These are phyloP conservation scores for Leishmania turanica DNA, from an alignment of 208 protist species.

Conservation along the genomic window DNA sequence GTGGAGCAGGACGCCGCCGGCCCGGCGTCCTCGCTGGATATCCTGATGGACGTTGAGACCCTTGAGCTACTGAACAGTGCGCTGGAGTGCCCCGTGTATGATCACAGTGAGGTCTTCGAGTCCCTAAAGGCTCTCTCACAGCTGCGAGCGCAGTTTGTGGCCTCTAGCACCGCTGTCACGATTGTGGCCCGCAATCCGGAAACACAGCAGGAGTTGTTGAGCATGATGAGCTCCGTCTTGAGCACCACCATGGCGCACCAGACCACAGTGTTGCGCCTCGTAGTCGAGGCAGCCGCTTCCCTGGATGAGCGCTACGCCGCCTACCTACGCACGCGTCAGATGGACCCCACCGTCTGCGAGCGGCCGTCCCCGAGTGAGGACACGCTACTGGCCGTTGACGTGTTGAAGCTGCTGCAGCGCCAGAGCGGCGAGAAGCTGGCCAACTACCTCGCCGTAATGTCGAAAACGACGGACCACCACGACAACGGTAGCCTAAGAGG, in stretches of 20 bases:
- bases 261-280: constrained; percentile 3
- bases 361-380: constrained; percentile 7
- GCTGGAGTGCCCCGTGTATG: constrained; percentile 18
- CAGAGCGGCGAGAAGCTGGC: background rate
- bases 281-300: background rate
- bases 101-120: constrained; percentile 13
- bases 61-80: constrained; percentile 17
- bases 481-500: background rate
- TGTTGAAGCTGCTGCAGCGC: constrained; percentile 18
- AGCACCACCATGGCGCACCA: constrained; percentile 32
- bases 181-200: constrained; percentile 14
- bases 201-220: constrained; percentile 30
- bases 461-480: background rate
- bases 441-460: background rate
- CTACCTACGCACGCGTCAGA: constrained; percentile 24
- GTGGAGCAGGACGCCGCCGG: constrained; percentile 24
- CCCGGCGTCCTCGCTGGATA: constrained; percentile 23
- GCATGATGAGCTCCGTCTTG: constrained; percentile 32
- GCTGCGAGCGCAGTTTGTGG: constrained; percentile 19
- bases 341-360: constrained; percentile 7
- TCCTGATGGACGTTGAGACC: constrained; percentile 29
- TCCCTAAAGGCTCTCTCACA: constrained; percentile 16
- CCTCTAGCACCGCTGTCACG: background rate
- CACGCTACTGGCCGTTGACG: constrained; percentile 22
- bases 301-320: constrained; percentile 8